Evolutionary conservation across 1,139 yeast species (phyloP).

Genomic region (Protomyces inouyei): DNA sequence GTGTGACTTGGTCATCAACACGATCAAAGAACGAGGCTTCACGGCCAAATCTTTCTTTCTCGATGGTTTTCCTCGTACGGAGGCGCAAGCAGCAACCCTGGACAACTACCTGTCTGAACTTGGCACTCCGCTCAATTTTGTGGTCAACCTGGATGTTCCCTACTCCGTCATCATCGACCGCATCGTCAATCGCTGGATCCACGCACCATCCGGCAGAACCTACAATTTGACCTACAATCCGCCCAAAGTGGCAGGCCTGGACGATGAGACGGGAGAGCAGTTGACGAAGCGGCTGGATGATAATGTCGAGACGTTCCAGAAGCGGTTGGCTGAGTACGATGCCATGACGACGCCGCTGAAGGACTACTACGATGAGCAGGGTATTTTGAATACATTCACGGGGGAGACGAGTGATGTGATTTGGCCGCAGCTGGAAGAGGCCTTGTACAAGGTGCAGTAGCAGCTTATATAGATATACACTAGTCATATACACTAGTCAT

Average conservation of each 20-base stretch:
- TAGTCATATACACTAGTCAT: too few species aligned
- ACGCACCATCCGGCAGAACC: slow-evolving; percentile 30
- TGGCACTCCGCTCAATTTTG: slow-evolving; percentile 81
- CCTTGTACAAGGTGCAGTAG: slow-evolving; percentile 1
- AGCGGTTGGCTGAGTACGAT: slow-evolving; percentile 60
- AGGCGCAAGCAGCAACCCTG: slow-evolving; percentile 96
- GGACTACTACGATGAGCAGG: slow-evolving; percentile 52
- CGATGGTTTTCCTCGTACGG: slow-evolving; percentile 99
- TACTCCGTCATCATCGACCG: slow-evolving; percentile 94
- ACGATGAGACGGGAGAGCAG: slow-evolving; percentile 93
- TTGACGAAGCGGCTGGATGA: slow-evolving; percentile 97
- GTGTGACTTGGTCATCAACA: slow-evolving; percentile 84
- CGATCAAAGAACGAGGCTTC: slow-evolving; percentile 8
- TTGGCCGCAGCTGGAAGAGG: slow-evolving; percentile 56
- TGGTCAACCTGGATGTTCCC: slow-evolving; percentile 85
- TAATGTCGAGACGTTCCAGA: slow-evolving; percentile 71
- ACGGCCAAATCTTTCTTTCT: slow-evolving; percentile 55
- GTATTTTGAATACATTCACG: slow-evolving; percentile 52
- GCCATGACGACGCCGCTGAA: slow-evolving; percentile 57
- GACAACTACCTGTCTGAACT: slow-evolving; percentile 78
- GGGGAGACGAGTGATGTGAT: slow-evolving; percentile 81
- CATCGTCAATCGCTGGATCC: slow-evolving; percentile 95
- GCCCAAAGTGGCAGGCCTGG: slow-evolving; percentile 90
- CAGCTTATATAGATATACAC: too few species aligned
- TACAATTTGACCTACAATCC: slow-evolving; percentile 39